Evolutionary conservation across 1,284 basidiomycete species (phyloP).

Genomic region (Moniliella sp.): DNA sequence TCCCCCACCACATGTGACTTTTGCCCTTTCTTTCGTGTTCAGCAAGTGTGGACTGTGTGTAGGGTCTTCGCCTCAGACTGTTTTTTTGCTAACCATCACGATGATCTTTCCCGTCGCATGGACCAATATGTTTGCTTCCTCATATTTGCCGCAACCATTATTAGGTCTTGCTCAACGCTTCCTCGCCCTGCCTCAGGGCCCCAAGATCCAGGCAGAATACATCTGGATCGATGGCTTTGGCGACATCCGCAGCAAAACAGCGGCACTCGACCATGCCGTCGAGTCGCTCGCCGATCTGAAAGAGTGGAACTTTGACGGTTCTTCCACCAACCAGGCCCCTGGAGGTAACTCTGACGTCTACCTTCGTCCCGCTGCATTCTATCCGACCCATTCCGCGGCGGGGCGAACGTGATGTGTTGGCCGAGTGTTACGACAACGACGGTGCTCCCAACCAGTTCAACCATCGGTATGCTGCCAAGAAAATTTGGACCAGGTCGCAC

Average conservation of each 20-base stretch:
- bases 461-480: slow-evolving; percentile 38
- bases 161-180: too few species aligned
- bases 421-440: slow-evolving; percentile 94
- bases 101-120: too few species aligned
- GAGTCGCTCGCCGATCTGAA: slow-evolving; percentile 50
- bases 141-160: too few species aligned
- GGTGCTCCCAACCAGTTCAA: slow-evolving; percentile 95
- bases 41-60: too few species aligned
- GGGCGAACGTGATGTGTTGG: slow-evolving; percentile 43
- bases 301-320: slow-evolving; percentile 94
- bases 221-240: slow-evolving; percentile 38
- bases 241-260: slow-evolving; percentile 29
- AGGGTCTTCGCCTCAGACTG: too few species aligned
- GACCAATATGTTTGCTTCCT: too few species aligned
- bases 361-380: slow-evolving; percentile 86
- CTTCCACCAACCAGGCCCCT: slow-evolving; percentile 39
- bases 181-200: slow-evolving; percentile 21
- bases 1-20: too few species aligned
- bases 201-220: slow-evolving; percentile 29
- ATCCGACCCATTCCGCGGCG: slow-evolving; percentile 98
- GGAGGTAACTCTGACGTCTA: slow-evolving; percentile 95
- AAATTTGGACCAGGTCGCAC: slow-evolving; percentile 25
- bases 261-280: slow-evolving; percentile 56
- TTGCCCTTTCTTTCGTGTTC: too few species aligned
- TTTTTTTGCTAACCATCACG: too few species aligned